Percentiles rank a stretch among this genome's conserved stretches.
Evolutionary conservation across 768 basidiomycete species (phyloP).

Genomic region (Scleroderma bovista): DNA sequence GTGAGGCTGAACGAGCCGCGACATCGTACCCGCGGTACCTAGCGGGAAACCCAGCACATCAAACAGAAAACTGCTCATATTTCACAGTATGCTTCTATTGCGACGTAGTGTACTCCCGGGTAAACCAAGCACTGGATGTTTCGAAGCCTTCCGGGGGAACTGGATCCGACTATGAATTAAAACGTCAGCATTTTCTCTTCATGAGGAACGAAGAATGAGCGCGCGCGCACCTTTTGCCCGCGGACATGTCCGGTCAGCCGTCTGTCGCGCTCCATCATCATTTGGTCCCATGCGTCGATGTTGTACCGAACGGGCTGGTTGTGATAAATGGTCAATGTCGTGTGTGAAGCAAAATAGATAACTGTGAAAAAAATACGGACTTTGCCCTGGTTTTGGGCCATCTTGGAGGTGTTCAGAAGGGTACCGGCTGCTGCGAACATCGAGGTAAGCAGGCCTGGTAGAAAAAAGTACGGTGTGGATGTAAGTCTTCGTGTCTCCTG

Average conservation of each 20-base stretch:
- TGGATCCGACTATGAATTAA: slow-evolving; percentile 50
- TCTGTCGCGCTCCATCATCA: slow-evolving; percentile 93
- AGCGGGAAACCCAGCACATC: too few relatives aligned
- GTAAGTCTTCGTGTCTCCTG: background rate
- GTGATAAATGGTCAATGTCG: background rate
- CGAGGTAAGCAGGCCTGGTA: slow-evolving; percentile 70
- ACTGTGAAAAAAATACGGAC: slow-evolving; percentile 35
- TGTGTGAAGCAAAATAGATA: too few relatives aligned
- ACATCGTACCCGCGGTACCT: too few relatives aligned
- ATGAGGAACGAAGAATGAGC: background rate
- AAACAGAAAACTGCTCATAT: too few relatives aligned
- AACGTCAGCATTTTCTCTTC: background rate
- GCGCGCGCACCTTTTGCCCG: slow-evolving; percentile 74
- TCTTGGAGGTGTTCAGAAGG: slow-evolving; percentile 70
- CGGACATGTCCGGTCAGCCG: slow-evolving; percentile 81
- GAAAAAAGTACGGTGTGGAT: too few relatives aligned
- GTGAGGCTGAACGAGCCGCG: too few relatives aligned
- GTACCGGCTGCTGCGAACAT: slow-evolving; percentile 94
- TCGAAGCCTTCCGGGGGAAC: slow-evolving; percentile 64
- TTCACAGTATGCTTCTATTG: background rate
- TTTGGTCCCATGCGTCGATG: slow-evolving; percentile 86
- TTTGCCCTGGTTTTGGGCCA: slow-evolving; percentile 88
- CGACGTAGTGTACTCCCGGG: slow-evolving; percentile 35
- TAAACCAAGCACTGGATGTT: slow-evolving; percentile 71
- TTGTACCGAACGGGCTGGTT: slow-evolving; percentile 75